phyloP scores from a whole-genome alignment of 2,329 filamentous ascomycete genomes.

The Aureobasidium sp. region DNA sequence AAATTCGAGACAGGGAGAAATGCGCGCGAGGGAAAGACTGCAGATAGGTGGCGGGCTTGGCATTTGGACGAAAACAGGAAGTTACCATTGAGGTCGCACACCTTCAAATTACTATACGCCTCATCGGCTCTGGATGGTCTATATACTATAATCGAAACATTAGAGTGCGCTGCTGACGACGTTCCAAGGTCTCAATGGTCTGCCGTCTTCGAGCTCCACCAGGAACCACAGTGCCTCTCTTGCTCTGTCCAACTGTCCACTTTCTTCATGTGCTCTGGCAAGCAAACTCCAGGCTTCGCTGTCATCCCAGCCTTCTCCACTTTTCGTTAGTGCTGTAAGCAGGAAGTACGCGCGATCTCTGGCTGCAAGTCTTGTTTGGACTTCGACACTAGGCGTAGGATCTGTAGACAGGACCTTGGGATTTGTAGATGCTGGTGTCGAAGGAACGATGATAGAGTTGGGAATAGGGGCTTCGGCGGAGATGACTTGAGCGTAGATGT shows the following conservation, averaged over 20 bases:
- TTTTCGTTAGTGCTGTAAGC: slow-evolving; percentile 71
- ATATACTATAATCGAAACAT: neutral
- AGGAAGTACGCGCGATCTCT: slow-evolving; percentile 82
- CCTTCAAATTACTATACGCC: no score
- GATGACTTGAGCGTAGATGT: slow-evolving; percentile 62
- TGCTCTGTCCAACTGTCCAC: slow-evolving; percentile 75
- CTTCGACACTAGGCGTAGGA: slow-evolving; percentile 47
- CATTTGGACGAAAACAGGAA: no score
- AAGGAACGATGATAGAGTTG: slow-evolving; percentile 16
- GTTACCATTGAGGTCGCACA: no score
- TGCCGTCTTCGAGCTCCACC: slow-evolving; percentile 82
- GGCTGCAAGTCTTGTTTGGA: slow-evolving; percentile 75
- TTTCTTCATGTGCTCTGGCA: slow-evolving; percentile 78
- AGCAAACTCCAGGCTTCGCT: slow-evolving; percentile 90
- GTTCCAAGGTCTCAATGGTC: slow-evolving; percentile 70
- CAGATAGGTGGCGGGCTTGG: no score
- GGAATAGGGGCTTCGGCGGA: slow-evolving; percentile 11
- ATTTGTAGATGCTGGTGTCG: slow-evolving; percentile 1
- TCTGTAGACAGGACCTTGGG: neutral
- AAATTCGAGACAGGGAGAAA: no score
- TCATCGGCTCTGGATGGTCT: no score
- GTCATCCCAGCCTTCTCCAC: slow-evolving; percentile 78
- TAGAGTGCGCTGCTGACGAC: slow-evolving; percentile 37
- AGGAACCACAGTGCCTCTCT: slow-evolving; percentile 97
- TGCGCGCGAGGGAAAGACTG: no score